Conservation (phyloP, 2,329 filamentous ascomycete genomes). For the Ophiognomonia clavigignenti-juglandacearum region DNA sequence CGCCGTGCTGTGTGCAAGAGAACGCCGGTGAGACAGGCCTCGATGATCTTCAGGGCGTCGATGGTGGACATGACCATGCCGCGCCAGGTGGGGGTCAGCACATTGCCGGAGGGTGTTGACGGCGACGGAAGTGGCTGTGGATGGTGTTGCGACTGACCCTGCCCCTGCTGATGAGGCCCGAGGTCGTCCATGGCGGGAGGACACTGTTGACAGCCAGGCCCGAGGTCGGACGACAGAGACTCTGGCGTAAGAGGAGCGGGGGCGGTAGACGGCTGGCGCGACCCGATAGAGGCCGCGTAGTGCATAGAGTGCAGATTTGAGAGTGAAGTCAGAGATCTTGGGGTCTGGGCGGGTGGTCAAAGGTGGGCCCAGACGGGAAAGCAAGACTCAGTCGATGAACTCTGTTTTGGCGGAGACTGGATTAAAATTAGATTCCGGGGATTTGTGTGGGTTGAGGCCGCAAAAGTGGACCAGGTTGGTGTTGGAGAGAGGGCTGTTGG, state of each 20-base stretch:
- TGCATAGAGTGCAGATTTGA: constrained; percentile 3
- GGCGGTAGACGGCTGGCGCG: background rate
- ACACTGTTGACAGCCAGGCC: constrained; percentile 1
- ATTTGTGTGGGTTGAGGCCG: background rate
- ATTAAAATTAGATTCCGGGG: background rate
- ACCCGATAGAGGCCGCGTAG: constrained; percentile 3
- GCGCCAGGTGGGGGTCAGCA: constrained; percentile 44
- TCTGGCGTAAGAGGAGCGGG: constrained; percentile 1
- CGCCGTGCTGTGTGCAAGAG: constrained; percentile 74
- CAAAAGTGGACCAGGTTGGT: background rate
- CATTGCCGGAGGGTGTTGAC: constrained; percentile 10
- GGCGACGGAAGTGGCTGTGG: constrained; percentile 42
- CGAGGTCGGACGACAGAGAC: constrained; percentile 12
- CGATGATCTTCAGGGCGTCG: constrained; percentile 76
- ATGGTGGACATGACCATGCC: constrained; percentile 64
- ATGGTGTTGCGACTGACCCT: constrained; percentile 13
- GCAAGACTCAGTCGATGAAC: background rate
- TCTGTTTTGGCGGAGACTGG: background rate
- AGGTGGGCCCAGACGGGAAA: background rate
- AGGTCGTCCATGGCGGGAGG: background rate
- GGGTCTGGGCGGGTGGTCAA: background rate
- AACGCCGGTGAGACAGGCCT: constrained; percentile 67
- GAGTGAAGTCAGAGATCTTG: background rate
- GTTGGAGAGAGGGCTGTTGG: too few relatives aligned
- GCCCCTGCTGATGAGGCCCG: background rate